Evolutionary conservation across 2,329 filamentous ascomycete genomes (phyloP).

Genomic region (Aspergillus chevalieri): DNA sequence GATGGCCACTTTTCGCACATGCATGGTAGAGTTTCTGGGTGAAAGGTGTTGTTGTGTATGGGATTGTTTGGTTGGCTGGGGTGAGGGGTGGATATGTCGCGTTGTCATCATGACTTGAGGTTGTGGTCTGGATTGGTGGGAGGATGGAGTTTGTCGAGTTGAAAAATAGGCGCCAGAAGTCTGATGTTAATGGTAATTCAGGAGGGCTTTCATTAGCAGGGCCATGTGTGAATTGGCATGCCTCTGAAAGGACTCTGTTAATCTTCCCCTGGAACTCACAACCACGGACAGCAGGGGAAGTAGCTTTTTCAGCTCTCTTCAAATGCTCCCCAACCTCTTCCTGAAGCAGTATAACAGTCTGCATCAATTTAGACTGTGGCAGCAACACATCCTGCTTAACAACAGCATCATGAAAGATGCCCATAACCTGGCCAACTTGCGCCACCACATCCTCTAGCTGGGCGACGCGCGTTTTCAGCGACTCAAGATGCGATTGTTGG

Average conservation of each 20-base stretch:
- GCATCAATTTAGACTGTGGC: slow-evolving; percentile 3
- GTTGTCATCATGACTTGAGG: background rate
- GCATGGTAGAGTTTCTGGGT: slow-evolving; percentile 10
- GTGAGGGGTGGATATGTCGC: background rate
- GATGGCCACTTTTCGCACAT: slow-evolving; percentile 8
- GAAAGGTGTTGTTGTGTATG: slow-evolving; percentile 9
- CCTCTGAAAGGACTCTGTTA: background rate
- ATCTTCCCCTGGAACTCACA: background rate
- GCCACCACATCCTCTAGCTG: slow-evolving; percentile 6
- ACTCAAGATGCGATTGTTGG: slow-evolving; percentile 7
- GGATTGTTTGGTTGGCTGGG: background rate
- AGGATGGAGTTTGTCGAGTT: background rate
- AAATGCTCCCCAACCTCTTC: slow-evolving; percentile 6
- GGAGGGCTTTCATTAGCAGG: background rate
- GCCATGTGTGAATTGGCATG: background rate
- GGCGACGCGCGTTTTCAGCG: slow-evolving; percentile 7
- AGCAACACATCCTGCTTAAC: background rate
- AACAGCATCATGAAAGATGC: slow-evolving; percentile 4
- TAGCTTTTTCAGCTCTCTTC: background rate
- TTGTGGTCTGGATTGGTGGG: slow-evolving; percentile 2
- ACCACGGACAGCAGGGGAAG: too few relatives aligned
- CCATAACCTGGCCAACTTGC: slow-evolving; percentile 4
- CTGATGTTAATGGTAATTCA: background rate
- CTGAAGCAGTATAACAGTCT: slow-evolving; percentile 3
- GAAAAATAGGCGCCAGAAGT: background rate